A percentile compares a stretch with the other conserved stretches of the same genome.
phyloP scores from a whole-genome alignment of 768 basidiomycete genomes.

The Tephrocybe rancida region DNA sequence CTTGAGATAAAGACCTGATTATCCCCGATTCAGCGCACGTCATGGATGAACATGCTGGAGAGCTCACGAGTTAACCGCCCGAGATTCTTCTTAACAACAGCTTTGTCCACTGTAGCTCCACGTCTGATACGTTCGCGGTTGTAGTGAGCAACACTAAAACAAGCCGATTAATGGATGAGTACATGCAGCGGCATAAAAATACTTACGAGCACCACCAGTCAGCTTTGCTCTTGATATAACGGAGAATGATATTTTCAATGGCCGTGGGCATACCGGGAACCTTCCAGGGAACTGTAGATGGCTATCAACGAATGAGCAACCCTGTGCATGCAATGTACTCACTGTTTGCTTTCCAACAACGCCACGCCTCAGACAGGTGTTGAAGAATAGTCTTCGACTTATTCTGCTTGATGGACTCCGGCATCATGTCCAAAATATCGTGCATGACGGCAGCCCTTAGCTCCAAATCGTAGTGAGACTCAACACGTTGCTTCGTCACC shows the following conservation, averaged over 20 bases:
- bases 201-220: constrained; percentile 97
- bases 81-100: constrained; percentile 98
- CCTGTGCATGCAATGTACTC: constrained; percentile 23
- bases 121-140: constrained; percentile 97
- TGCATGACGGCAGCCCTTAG: constrained; percentile 99
- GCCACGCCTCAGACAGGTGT: constrained; percentile 97
- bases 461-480: constrained; percentile 98
- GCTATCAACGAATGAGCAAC: constrained; percentile 3
- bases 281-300: constrained; percentile 86
- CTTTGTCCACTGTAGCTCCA: constrained; percentile 97
- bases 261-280: constrained; percentile 99
- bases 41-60: neutral
- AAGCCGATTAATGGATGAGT: constrained; percentile 5
- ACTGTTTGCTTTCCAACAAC: constrained; percentile 96
- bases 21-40: constrained; percentile 10
- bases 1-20: constrained; percentile 84
- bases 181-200: neutral
- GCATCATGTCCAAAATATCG: constrained; percentile 99
- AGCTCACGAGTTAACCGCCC: constrained; percentile 90
- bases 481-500: constrained; percentile 98
- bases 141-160: constrained; percentile 85
- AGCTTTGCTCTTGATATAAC: constrained; percentile 99
- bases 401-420: constrained; percentile 98
- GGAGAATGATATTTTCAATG: constrained; percentile 97
- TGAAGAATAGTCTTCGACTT: constrained; percentile 99